Percentiles rank a stretch among this genome's conserved stretches.
phyloP scores from a whole-genome alignment of 2,329 filamentous ascomycete species.

The Microcera coccophila region DNA sequence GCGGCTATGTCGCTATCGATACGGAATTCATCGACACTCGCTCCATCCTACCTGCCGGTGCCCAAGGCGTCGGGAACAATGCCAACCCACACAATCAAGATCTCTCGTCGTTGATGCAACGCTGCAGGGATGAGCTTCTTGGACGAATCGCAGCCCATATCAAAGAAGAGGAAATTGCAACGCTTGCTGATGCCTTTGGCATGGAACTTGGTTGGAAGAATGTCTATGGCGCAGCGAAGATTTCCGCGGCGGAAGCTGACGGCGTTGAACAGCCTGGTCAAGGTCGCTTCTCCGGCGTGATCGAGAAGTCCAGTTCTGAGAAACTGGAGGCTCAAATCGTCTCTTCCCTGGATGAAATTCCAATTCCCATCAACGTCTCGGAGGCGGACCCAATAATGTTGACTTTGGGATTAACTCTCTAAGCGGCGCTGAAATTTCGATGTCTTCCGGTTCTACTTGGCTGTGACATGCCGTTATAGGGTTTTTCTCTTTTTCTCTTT shows the following conservation, averaged over 20 bases:
- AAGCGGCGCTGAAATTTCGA: too few relatives aligned
- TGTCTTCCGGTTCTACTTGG: too few relatives aligned
- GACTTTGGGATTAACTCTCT: too few relatives aligned
- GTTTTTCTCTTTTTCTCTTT: too few relatives aligned
- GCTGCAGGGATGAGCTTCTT: slow-evolving; percentile 34
- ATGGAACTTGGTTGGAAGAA: slow-evolving; percentile 37
- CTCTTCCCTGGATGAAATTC: too few relatives aligned
- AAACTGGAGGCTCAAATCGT: neutral
- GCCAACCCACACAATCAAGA: slow-evolving; percentile 22
- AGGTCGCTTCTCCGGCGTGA: slow-evolving; percentile 39
- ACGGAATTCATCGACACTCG: slow-evolving; percentile 34
- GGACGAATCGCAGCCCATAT: slow-evolving; percentile 33
- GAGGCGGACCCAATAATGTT: too few relatives aligned
- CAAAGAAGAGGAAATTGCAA: slow-evolving; percentile 24
- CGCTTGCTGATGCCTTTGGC: slow-evolving; percentile 31
- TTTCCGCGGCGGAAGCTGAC: slow-evolving; percentile 34
- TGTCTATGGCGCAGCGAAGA: slow-evolving; percentile 31
- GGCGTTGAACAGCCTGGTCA: slow-evolving; percentile 34
- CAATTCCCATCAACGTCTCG: too few relatives aligned
- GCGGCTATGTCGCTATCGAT: slow-evolving; percentile 54
- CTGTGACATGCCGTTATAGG: too few relatives aligned
- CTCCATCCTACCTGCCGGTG: slow-evolving; percentile 28
- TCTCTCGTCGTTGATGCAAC: slow-evolving; percentile 32
- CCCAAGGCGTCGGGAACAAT: slow-evolving; percentile 20
- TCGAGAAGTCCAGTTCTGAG: slow-evolving; percentile 18